These are phyloP conservation scores for Paramecium octaurelia DNA, from an alignment of 73 alveolate species.

Conservation along the genomic window DNA sequence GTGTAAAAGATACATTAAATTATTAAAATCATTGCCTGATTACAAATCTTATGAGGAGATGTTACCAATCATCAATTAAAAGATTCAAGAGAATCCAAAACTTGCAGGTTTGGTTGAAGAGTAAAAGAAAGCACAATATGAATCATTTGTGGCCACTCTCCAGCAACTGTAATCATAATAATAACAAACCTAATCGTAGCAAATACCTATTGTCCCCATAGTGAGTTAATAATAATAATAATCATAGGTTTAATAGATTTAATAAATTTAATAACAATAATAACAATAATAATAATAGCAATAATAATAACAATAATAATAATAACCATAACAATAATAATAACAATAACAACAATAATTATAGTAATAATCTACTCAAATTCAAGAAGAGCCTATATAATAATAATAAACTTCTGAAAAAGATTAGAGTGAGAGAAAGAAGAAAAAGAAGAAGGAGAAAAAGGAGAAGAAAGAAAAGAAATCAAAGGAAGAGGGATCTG, in stretches of 20 bases:
- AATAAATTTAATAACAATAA: background rate
- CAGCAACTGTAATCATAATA: background rate
- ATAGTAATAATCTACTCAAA: background rate
- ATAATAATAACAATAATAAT: background rate
- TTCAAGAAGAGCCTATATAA: background rate
- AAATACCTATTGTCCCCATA: background rate
- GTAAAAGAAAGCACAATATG: background rate
- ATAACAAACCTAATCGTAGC: background rate
- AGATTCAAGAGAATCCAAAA: constrained; percentile 13
- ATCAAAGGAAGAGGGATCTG: background rate
- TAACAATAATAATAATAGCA: background rate
- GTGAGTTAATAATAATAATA: background rate
- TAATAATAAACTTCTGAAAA: background rate
- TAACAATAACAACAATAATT: background rate
- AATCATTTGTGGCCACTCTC: background rate
- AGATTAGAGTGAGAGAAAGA: constrained; percentile 28
- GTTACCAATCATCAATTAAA: background rate
- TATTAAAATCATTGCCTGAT: constrained; percentile 27
- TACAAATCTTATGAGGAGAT: constrained; percentile 16
- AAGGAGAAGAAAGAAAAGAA: background rate
- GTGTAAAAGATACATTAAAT: constrained; percentile 18
- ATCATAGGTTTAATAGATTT: background rate
- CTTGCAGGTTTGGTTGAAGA: constrained; percentile 15
- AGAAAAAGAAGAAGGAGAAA: constrained; percentile 39
- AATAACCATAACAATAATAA: background rate